Conservation (phyloP, 1,284 basidiomycete genomes). For the Puccinia brachypodii region DNA sequence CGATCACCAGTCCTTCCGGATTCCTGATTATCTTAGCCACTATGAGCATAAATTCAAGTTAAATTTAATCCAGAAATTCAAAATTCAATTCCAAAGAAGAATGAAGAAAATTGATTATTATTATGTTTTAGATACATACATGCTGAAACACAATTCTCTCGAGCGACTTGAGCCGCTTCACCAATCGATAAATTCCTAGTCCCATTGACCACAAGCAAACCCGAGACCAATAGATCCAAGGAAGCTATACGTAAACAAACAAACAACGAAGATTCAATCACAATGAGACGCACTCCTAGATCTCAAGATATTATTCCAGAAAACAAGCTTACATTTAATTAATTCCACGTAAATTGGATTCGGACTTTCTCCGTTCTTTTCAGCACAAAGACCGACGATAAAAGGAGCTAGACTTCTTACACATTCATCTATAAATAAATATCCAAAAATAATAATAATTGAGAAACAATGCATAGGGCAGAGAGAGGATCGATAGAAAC, state of each 20-base stretch:
- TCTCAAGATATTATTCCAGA: not conserved
- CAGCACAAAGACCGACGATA: constrained; percentile 37
- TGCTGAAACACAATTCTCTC: constrained; percentile 43
- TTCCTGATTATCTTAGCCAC: constrained; percentile 43
- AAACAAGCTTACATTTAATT: constrained; percentile 17
- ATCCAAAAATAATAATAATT: not conserved
- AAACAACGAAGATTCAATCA: not conserved
- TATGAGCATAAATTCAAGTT: not conserved
- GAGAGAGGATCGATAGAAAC: not conserved
- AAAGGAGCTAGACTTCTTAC: constrained; percentile 34
- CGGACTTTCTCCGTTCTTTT: constrained; percentile 17
- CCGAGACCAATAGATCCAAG: constrained; percentile 9
- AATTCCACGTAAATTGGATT: constrained; percentile 10
- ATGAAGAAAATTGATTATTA: not conserved
- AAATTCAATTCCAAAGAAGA: not conserved
- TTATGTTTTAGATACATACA: constrained; percentile 10
- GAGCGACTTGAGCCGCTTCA: constrained; percentile 30
- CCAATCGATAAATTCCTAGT: too few relatives aligned
- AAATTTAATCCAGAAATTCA: not conserved
- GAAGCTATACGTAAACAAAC: not conserved
- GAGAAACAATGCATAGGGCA: not conserved
- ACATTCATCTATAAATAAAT: constrained; percentile 19
- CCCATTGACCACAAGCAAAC: not conserved
- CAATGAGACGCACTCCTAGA: not conserved
- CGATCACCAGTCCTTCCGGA: constrained; percentile 21